Percentiles rank a stretch among this genome's conserved stretches.
phyloP scores from a whole-genome alignment of 768 basidiomycete species.

The Pisolithus sp. region DNA sequence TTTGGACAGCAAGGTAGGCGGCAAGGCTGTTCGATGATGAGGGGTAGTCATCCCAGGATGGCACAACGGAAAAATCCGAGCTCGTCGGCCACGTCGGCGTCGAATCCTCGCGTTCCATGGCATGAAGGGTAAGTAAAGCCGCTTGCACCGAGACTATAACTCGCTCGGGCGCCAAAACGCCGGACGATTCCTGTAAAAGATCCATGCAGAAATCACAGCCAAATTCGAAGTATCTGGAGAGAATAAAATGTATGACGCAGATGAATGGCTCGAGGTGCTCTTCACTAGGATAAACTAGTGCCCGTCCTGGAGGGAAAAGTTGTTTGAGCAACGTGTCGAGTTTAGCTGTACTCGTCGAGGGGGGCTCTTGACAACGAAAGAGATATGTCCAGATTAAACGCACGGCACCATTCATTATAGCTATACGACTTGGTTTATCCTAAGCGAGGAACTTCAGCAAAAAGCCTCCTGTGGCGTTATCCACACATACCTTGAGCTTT shows the following conservation, averaged over 20 bases:
- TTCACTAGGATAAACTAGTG: slow-evolving; percentile 57
- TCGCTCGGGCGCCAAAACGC: slow-evolving; percentile 61
- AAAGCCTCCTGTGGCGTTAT: background rate
- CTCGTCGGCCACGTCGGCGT: slow-evolving; percentile 76
- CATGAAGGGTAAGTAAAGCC: slow-evolving; percentile 61
- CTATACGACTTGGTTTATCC: slow-evolving; percentile 70
- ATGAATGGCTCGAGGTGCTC: slow-evolving; percentile 73
- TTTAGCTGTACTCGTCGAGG: slow-evolving; percentile 73
- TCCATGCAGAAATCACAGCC: slow-evolving; percentile 79
- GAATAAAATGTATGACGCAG: slow-evolving; percentile 74
- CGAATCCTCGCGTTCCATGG: slow-evolving; percentile 63
- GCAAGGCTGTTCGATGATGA: slow-evolving; percentile 59
- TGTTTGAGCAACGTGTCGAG: slow-evolving; percentile 68
- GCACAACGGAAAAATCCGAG: slow-evolving; percentile 53
- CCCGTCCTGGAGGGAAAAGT: slow-evolving; percentile 71
- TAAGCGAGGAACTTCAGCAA: slow-evolving; percentile 24
- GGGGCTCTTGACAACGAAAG: slow-evolving; percentile 85
- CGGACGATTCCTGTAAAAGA: slow-evolving; percentile 63
- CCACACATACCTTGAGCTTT: slow-evolving; percentile 66
- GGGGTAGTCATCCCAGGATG: slow-evolving; percentile 59
- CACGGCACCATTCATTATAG: slow-evolving; percentile 75
- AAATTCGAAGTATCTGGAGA: slow-evolving; percentile 79
- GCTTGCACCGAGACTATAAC: slow-evolving; percentile 73
- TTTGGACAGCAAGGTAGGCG: slow-evolving; percentile 49
- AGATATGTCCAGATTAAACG: slow-evolving; percentile 91